Base-by-base conservation (phyloP, 164 flowering plant genomes). In the Chloranthus sessilifolius region DNA sequence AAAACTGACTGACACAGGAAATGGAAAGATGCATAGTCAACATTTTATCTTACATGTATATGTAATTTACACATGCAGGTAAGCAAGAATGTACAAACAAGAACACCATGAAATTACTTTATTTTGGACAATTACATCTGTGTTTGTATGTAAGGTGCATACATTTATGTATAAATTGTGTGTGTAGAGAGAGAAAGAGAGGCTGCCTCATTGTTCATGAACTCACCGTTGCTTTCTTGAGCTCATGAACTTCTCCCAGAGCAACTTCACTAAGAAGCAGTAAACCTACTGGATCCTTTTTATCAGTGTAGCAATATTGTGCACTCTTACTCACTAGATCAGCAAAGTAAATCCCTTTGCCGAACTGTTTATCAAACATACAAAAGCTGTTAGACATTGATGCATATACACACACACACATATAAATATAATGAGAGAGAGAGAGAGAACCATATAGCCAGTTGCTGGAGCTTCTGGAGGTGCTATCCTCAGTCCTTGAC, bases 281-380 rank as follows among this genome's bases (percentile, higher is more conserved):
- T 17, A 94, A 58, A 27, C 97, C 97, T 45, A 89, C 92, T 34
- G 95, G 95, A 73, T 68, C 80, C 45, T 72, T 69, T 52, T 51
- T 74, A 43, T 83, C 83, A n/a, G 96, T 77, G 29, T 15, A 81
- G 70, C 96, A 89, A 64, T 92, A 92, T 61, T 85, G 97, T 55
- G 99, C 97, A 72, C 97, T 94, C 73, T 94, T 89, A 59, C 97
- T 94, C 55, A 89, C 97, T 69, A 94, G 72, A 66, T 94, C 97
- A 53, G 99, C 97, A 72, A 94, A 94, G 76, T 94, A 94, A 41
- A 92, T 38, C 39, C 99, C 99, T 69, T 92, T 92, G 25, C 97
- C 96, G 75, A 94, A 94, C 99, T 89, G 61, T 56, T 66, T 39
- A 37, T 16, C 46, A 58, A 22, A 53, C 52, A 40, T 35, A 23